A percentile compares a stretch with the other conserved stretches of the same genome.
phyloP scores from a whole-genome alignment of 805 yeast genomes.

The Candida michaelii region DNA sequence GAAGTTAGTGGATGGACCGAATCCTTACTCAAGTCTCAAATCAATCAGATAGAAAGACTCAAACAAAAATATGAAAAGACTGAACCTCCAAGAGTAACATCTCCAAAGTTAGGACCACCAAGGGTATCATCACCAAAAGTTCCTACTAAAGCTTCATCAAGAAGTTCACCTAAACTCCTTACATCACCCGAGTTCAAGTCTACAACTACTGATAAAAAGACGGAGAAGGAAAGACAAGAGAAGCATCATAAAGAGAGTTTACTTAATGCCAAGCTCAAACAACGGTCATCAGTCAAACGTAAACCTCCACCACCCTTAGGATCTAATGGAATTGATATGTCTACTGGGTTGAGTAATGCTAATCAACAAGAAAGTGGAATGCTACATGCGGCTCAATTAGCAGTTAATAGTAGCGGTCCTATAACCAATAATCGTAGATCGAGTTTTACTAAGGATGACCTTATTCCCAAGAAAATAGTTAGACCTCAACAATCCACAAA shows the following conservation, averaged over 20 bases:
- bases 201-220: slow-evolving; percentile 4
- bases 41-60: slow-evolving; percentile 47
- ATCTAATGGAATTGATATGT: slow-evolving; percentile 24
- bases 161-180: slow-evolving; percentile 11
- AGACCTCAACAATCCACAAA: background rate
- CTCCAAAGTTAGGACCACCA: slow-evolving; percentile 1
- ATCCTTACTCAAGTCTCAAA: slow-evolving; percentile 48
- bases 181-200: slow-evolving; percentile 22
- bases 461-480: background rate
- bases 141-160: too few species aligned
- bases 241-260: slow-evolving; percentile 12
- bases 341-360: slow-evolving; percentile 26
- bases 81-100: slow-evolving; percentile 9
- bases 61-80: slow-evolving; percentile 17
- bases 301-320: slow-evolving; percentile 31
- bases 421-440: slow-evolving; percentile 28
- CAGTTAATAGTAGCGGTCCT: slow-evolving; percentile 34
- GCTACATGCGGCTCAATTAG: slow-evolving; percentile 46
- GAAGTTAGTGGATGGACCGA: slow-evolving; percentile 61
- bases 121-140: background rate
- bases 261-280: slow-evolving; percentile 18
- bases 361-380: slow-evolving; percentile 25
- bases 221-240: slow-evolving; percentile 3
- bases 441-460: slow-evolving; percentile 35
- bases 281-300: slow-evolving; percentile 23